Conservation (phyloP, 306 rosid species). For the Quercus glauca region DNA sequence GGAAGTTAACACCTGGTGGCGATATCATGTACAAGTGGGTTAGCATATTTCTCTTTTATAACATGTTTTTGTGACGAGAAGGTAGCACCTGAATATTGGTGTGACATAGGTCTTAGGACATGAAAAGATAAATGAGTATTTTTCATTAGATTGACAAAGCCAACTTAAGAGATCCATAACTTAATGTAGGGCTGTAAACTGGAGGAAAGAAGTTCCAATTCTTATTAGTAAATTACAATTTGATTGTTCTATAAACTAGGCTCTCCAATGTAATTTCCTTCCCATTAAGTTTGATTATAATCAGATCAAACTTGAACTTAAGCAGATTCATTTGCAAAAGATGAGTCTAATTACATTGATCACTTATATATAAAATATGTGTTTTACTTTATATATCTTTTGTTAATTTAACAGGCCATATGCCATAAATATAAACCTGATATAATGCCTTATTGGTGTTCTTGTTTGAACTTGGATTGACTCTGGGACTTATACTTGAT, state of each 20-base stretch:
- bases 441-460: too few relatives aligned
- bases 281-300: neutral
- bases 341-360: neutral
- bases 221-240: neutral
- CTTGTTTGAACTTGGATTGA: too few relatives aligned
- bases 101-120: neutral
- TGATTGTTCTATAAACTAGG: neutral
- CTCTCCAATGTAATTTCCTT: neutral
- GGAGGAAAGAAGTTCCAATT: neutral
- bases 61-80: neutral
- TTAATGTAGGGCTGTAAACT: neutral
- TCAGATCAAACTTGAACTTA: neutral
- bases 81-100: neutral
- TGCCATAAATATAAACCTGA: too few relatives aligned
- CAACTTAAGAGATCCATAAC: neutral
- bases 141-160: neutral
- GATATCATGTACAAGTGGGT: constrained; percentile 51
- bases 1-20: constrained; percentile 40
- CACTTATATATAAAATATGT: neutral
- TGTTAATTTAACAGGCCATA: too few relatives aligned
- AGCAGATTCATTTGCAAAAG: neutral
- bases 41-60: constrained; percentile 3
- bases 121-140: neutral
- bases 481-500: too few relatives aligned
- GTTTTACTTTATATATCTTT: too few relatives aligned